Base-by-base conservation (phyloP, 345 rosid genomes). In the Dimocarpus longan region DNA sequence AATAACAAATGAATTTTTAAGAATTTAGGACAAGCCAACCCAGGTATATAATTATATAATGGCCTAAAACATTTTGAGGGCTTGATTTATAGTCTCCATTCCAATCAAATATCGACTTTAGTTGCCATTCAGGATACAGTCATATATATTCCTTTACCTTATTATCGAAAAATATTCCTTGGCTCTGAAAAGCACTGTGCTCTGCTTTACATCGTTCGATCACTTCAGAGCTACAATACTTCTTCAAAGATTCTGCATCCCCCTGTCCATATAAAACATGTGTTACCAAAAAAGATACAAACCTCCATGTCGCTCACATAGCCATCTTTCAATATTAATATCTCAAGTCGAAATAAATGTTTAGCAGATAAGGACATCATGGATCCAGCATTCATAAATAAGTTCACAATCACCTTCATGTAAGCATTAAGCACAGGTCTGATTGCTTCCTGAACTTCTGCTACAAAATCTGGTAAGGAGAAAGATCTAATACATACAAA, bases 401-500 rank as follows among this genome's bases (percentile, higher is more conserved):
- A 78, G 40, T 71, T 74, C 15, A 73, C 48, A 62, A 76, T 79
- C 60, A 88, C 99, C 91, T 94, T 94, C 77, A 87, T 88, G 82
- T 92, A 90, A 21, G 98, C 98, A 86, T 76, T 80, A 79, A 94
- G 91, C 60, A 94, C 97, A 11, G 98, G 98, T 82, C 89, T 88
- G 68, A 93, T 82, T 76, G 92, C 91, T 82, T 94, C 98, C 72
- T 94, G 99, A 84, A 94, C 91, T 88, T 96, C 99, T 37, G 85
- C 80, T 73, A 88, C 93, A 79, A 97, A 92, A 76, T 93, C 96
- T 26, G 95, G 94, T 80, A 97, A 87, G 46, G 99, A 97, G 84
- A 97, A 97, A 9, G 97, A 88, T 82, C 98, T 97, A 80, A 54
- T 66, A 73, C 83, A 80, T 44, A 71, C 63, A 74, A 77, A 78